Percentiles rank a stretch among this genome's conserved stretches.
Conservation (phyloP, 352 stramenopile genomes). For the Halophytophthora batemanensis region DNA sequence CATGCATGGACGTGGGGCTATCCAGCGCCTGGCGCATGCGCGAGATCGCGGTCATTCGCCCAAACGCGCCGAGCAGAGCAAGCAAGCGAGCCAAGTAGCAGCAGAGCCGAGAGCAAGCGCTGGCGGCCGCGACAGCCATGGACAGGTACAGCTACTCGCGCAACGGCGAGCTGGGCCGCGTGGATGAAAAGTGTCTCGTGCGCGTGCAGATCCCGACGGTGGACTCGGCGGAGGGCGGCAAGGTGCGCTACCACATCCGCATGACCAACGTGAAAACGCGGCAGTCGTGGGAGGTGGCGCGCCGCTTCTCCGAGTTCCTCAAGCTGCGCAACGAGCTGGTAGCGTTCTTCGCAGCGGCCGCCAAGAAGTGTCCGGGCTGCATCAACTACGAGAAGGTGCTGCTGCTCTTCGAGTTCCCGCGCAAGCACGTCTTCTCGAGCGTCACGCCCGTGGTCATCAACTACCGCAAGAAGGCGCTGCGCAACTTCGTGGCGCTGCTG, state of each 20-base stretch:
- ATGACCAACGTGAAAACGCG: constrained; percentile 64
- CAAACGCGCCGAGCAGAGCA: no score
- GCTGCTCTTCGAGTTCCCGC: constrained; percentile 77
- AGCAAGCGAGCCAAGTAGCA: no score
- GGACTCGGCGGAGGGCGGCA: constrained; percentile 33
- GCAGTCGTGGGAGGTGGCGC: constrained; percentile 67
- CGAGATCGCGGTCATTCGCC: no score
- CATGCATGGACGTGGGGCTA: no score
- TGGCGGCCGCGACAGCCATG: constrained; percentile 30
- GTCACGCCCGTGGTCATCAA: constrained; percentile 72
- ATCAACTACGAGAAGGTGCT: constrained; percentile 83
- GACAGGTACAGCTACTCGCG: constrained; percentile 82
- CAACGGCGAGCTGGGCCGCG: constrained; percentile 58
- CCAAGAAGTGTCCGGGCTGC: constrained; percentile 78
- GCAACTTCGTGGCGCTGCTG: constrained; percentile 65
- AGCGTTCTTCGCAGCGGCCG: constrained; percentile 48
- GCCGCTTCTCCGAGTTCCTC: constrained; percentile 84
- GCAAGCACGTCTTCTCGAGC: constrained; percentile 83
- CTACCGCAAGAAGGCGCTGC: constrained; percentile 76
- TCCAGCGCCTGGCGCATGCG: no score
- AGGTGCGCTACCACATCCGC: constrained; percentile 67
- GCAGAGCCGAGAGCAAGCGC: no score
- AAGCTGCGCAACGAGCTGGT: constrained; percentile 67
- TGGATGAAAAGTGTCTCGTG: constrained; percentile 71
- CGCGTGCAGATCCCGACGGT: constrained; percentile 59